phyloP scores from a whole-genome alignment of 495 filamentous ascomycete genomes.

The Aspergillus baeticus region DNA sequence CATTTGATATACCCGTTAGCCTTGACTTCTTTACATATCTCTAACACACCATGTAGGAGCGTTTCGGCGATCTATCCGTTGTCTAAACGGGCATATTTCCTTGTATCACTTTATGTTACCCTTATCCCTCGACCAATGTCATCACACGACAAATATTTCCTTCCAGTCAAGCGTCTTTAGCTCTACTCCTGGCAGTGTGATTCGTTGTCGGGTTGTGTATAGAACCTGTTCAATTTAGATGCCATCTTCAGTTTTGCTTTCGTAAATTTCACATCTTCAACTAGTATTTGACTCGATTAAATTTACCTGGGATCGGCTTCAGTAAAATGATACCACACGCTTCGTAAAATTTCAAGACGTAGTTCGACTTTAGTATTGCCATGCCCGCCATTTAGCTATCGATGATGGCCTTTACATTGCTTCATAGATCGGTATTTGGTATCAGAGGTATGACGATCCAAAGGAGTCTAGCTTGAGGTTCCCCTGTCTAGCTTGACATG shows the following conservation, averaged over 20 bases:
- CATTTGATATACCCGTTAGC: neutral
- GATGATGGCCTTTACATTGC: no score
- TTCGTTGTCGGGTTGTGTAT: constrained; percentile 43
- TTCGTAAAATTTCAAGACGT: no score
- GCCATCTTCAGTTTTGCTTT: neutral
- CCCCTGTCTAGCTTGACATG: no score
- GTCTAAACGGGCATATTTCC: constrained; percentile 58
- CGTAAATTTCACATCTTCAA: neutral
- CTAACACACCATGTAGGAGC: constrained; percentile 62
- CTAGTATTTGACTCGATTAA: no score
- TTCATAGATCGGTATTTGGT: no score
- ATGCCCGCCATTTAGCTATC: no score
- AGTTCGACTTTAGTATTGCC: no score
- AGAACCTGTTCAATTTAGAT: constrained; percentile 45
- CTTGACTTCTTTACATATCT: neutral
- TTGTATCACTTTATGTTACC: constrained; percentile 25
- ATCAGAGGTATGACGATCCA: no score
- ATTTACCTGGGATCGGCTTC: no score
- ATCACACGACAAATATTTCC: constrained; percentile 35
- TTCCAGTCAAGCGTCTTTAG: constrained; percentile 36
- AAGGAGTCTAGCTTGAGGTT: no score
- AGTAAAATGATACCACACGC: no score
- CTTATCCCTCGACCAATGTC: constrained; percentile 36
- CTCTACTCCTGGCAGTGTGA: constrained; percentile 27
- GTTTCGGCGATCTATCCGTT: constrained; percentile 93